Conservation (phyloP, 2,329 filamentous ascomycete genomes). For the Knufia fluminis region DNA sequence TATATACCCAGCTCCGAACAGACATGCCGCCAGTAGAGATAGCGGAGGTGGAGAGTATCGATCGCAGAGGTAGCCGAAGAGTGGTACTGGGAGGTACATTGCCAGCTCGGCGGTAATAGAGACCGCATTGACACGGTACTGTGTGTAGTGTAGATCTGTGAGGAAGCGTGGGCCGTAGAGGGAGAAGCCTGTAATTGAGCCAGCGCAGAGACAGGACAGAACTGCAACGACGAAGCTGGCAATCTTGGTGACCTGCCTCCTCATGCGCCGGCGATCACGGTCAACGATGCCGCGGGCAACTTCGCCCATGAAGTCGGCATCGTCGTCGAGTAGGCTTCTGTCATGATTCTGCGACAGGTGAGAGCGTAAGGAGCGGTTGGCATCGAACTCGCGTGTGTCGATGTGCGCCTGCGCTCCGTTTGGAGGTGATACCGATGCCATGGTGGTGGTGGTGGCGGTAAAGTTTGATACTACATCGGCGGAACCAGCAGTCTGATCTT, state of each 20-base stretch:
- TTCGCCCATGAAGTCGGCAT: slow-evolving; percentile 47
- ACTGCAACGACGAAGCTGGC: slow-evolving; percentile 53
- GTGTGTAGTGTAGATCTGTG: slow-evolving; percentile 73
- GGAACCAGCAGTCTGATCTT: too few species aligned
- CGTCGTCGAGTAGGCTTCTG: slow-evolving; percentile 23
- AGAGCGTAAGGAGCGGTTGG: slow-evolving; percentile 27
- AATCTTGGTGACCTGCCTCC: slow-evolving; percentile 44
- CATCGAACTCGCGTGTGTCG: slow-evolving; percentile 41
- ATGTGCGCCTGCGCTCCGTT: slow-evolving; percentile 20
- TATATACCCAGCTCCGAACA: slow-evolving; percentile 75
- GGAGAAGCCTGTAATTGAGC: slow-evolving; percentile 86
- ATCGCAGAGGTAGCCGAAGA: slow-evolving; percentile 88
- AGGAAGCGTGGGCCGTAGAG: slow-evolving; percentile 90
- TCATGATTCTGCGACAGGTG: slow-evolving; percentile 10
- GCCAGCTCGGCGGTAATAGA: slow-evolving; percentile 79
- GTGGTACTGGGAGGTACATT: slow-evolving; percentile 83
- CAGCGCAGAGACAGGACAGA: slow-evolving; percentile 65
- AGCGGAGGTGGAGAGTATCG: slow-evolving; percentile 71
- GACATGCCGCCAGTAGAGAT: slow-evolving; percentile 58
- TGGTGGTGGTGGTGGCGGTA: not conserved
- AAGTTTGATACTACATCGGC: not conserved
- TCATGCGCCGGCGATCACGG: slow-evolving; percentile 47
- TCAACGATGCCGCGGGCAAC: slow-evolving; percentile 53
- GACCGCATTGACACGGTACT: slow-evolving; percentile 84
- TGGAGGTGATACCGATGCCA: not conserved